Conservation (phyloP, 1,139 yeast species). For the Zhuliangozyma blackwelliae region DNA sequence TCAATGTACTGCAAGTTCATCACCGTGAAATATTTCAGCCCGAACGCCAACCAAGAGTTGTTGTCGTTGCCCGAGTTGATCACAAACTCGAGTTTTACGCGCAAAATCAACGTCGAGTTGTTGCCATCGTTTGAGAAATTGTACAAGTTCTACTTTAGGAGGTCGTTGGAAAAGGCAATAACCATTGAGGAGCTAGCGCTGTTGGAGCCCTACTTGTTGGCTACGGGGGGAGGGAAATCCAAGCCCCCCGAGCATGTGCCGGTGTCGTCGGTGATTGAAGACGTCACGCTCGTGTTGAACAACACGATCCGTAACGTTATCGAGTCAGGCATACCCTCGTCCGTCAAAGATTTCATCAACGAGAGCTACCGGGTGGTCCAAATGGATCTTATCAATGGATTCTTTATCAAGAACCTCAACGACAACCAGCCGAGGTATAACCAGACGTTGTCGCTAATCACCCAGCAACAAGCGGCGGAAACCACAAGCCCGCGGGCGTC, state of each 20-base stretch:
- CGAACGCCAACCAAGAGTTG: constrained; percentile 8
- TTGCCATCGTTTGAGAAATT: constrained; percentile 62
- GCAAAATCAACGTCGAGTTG: constrained; percentile 51
- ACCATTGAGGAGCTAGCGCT: constrained; percentile 72
- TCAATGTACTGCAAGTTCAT: constrained; percentile 74
- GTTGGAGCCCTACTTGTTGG: constrained; percentile 26
- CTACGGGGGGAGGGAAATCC: constrained; percentile 8
- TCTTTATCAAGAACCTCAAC: constrained; percentile 46
- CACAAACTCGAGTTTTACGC: constrained; percentile 54
- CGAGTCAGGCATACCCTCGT: constrained; percentile 55
- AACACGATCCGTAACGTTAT: constrained; percentile 57
- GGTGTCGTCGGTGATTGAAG: constrained; percentile 83
- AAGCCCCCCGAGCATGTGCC: constrained; percentile 53
- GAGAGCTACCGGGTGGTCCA: constrained; percentile 29
- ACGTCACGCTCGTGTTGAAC: constrained; percentile 68
- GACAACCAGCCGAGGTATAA: constrained; percentile 54
- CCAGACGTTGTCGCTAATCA: constrained; percentile 28
- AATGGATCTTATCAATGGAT: constrained; percentile 36
- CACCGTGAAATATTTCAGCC: constrained; percentile 53
- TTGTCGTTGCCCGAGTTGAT: constrained; percentile 52
- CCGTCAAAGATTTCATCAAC: constrained; percentile 49
- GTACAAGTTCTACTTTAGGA: constrained; percentile 62
- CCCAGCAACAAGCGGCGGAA: constrained; percentile 14
- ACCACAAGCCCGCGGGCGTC: constrained; percentile 22
- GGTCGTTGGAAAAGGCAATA: constrained; percentile 80